Conservation (phyloP, 805 yeast genomes). For the Metschnikowia anglica region DNA sequence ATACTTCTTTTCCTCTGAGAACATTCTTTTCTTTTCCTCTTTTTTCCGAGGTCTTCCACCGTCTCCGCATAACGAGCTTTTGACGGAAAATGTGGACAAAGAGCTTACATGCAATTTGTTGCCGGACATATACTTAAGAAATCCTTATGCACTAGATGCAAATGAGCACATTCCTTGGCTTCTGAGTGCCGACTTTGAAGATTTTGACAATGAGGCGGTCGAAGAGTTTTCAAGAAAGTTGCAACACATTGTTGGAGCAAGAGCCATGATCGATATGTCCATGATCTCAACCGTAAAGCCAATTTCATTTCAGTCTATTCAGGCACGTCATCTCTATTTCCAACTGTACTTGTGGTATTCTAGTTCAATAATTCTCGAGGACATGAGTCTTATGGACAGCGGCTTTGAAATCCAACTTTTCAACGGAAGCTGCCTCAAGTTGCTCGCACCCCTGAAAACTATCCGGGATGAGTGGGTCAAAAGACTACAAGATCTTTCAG, state of each 20-base stretch:
- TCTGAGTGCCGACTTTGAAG: slow-evolving; percentile 42
- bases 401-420: slow-evolving; percentile 52
- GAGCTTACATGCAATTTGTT: slow-evolving; percentile 22
- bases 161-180: slow-evolving; percentile 65
- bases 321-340: slow-evolving; percentile 26
- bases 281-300: slow-evolving; percentile 42
- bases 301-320: slow-evolving; percentile 26
- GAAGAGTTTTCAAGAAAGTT: slow-evolving; percentile 64
- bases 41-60: slow-evolving; percentile 64
- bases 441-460: slow-evolving; percentile 53
- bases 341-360: slow-evolving; percentile 36
- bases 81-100: slow-evolving; percentile 14
- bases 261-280: slow-evolving; percentile 60
- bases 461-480: slow-evolving; percentile 68
- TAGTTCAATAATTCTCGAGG: slow-evolving; percentile 22
- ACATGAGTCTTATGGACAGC: slow-evolving; percentile 41
- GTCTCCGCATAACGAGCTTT: slow-evolving; percentile 36
- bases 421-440: slow-evolving; percentile 46
- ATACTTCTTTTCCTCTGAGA: slow-evolving; percentile 64
- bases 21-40: slow-evolving; percentile 57
- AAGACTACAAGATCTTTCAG: slow-evolving; percentile 41
- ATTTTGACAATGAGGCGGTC: slow-evolving; percentile 57
- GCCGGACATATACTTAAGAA: slow-evolving; percentile 44
- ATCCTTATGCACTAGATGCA: slow-evolving; percentile 54
- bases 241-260: slow-evolving; percentile 53